Conservation (phyloP, 1,284 basidiomycete genomes). For the Ustilago hordei region DNA sequence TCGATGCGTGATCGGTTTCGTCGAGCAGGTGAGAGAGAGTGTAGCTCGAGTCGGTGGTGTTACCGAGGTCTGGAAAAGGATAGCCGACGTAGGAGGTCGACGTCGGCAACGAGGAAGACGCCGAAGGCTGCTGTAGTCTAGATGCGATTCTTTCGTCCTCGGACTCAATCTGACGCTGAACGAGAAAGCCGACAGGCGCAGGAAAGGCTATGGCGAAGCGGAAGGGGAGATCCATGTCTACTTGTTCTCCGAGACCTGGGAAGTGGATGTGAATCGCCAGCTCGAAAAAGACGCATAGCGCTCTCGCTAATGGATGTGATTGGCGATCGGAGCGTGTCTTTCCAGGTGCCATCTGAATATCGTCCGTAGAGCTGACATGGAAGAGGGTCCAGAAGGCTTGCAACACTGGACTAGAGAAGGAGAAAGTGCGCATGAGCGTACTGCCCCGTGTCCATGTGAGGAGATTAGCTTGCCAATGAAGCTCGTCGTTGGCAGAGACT, state of each 20-base stretch:
- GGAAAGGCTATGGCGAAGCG: conserved; percentile 50
- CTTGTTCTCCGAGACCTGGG: conserved; percentile 51
- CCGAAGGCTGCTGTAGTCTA: conserved; percentile 11
- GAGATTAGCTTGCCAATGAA: conserved; percentile 43
- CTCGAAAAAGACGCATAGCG: conserved; percentile 61
- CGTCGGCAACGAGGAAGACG: conserved; percentile 1
- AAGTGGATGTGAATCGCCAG: conserved; percentile 56
- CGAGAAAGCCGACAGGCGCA: conserved; percentile 50
- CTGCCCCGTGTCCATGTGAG: conserved; percentile 56
- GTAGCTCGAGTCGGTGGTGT: conserved; percentile 30
- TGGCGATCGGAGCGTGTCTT: conserved; percentile 12
- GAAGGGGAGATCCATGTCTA: conserved; percentile 53
- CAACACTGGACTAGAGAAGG: conserved; percentile 40
- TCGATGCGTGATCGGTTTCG: conserved; percentile 23
- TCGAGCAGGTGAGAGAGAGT: conserved; percentile 24
- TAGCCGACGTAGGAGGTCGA: conserved; percentile 12
- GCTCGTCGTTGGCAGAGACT: conserved; percentile 30
- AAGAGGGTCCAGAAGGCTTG: conserved; percentile 61
- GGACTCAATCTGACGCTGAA: conserved; percentile 52
- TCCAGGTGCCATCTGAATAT: conserved; percentile 36
- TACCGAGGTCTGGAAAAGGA: conserved; percentile 35
- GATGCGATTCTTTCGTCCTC: conserved; percentile 49
- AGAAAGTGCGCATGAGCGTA: conserved; percentile 48
- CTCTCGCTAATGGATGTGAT: conserved; percentile 14
- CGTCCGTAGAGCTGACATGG: conserved; percentile 31